Conservation (phyloP, 305 asterid species). For the Caryopteris hybrid region DNA sequence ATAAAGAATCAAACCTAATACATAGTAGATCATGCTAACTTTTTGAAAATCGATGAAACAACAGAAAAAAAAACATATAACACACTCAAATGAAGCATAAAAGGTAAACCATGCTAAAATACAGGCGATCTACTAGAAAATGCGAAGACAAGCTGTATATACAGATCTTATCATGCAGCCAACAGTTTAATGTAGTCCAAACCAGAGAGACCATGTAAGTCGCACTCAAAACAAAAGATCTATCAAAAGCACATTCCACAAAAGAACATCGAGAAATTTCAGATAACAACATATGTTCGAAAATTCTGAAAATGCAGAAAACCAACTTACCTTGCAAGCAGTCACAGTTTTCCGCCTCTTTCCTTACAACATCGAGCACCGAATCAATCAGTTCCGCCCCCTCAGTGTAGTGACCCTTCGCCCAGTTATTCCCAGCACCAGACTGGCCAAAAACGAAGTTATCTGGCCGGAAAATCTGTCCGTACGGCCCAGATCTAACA, state of each 20-base stretch:
- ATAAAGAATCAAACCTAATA: background rate
- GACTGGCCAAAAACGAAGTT: slow-evolving; percentile 31
- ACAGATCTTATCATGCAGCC: background rate
- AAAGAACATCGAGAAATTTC: background rate
- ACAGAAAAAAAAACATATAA: too few species aligned
- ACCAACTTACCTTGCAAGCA: slow-evolving; percentile 40
- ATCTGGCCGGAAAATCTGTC: slow-evolving; percentile 33
- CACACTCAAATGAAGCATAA: background rate
- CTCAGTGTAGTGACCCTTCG: slow-evolving; percentile 27
- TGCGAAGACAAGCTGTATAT: background rate
- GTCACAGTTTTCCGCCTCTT: slow-evolving; percentile 60
- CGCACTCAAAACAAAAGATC: slow-evolving; percentile 5
- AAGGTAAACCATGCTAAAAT: background rate
- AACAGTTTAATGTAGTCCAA: background rate
- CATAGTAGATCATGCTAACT: background rate
- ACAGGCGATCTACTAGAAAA: background rate
- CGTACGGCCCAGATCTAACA: slow-evolving; percentile 54
- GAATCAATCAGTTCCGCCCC: slow-evolving; percentile 30
- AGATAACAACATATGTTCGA: background rate
- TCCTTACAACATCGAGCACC: slow-evolving; percentile 32
- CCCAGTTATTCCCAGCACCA: slow-evolving; percentile 32
- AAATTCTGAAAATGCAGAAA: background rate
- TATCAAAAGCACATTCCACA: background rate
- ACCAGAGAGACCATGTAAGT: background rate
- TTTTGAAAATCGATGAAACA: background rate